phyloP scores from a whole-genome alignment of 192 early-diverging fungal genomes.

The Allomyces javanicus region DNA sequence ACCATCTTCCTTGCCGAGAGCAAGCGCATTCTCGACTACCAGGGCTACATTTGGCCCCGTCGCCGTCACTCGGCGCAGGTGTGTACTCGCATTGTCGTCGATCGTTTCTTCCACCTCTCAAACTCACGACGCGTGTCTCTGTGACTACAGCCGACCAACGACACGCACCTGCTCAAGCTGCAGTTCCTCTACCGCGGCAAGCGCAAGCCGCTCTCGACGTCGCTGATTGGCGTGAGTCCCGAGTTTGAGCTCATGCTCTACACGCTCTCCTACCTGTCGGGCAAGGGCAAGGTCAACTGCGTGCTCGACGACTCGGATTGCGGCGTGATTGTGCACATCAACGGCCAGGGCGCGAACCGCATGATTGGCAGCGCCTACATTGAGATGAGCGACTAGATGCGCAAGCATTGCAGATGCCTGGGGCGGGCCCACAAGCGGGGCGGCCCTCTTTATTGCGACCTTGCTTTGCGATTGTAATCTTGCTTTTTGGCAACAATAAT shows the following conservation, averaged over 20 bases:
- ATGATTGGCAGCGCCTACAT: background rate
- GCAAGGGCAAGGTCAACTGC: background rate
- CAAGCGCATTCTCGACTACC: background rate
- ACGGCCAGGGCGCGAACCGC: background rate
- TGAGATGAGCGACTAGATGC: background rate
- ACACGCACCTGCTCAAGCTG: background rate
- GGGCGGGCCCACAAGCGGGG: too few relatives aligned
- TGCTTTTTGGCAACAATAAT: too few relatives aligned
- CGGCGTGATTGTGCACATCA: background rate
- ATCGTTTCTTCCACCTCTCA: too few relatives aligned
- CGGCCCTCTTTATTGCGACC: too few relatives aligned
- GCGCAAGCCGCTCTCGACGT: background rate
- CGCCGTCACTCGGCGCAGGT: background rate
- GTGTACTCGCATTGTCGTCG: too few relatives aligned
- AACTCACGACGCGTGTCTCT: too few relatives aligned
- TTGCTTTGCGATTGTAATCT: too few relatives aligned
- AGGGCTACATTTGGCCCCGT: background rate
- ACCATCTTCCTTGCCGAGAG: background rate
- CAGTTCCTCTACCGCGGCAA: background rate
- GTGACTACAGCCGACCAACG: background rate
- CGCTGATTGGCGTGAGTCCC: background rate
- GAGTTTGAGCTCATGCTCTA: conserved; percentile 1
- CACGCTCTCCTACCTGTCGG: background rate
- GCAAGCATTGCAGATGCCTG: too few relatives aligned
- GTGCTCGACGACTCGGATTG: background rate